Conservation (phyloP, 164 flowering plant species). For the Magnolia officinalis region DNA sequence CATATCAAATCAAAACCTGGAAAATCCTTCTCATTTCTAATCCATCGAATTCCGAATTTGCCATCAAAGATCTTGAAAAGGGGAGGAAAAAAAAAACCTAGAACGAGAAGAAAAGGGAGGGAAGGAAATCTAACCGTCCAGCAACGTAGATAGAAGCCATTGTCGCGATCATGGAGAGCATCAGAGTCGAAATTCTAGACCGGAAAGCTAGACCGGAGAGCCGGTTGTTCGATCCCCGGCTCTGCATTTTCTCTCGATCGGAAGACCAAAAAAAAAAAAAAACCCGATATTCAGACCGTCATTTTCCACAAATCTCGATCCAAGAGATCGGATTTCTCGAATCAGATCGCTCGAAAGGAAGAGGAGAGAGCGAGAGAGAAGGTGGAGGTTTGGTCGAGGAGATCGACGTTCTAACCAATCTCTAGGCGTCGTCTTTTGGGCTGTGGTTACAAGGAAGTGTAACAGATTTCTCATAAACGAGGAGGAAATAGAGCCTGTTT, state of each 20-base stretch:
- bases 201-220: conserved; percentile 43
- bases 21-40: background rate
- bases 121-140: conserved; percentile 51
- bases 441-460: conserved; percentile 1
- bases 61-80: background rate
- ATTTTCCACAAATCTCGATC: background rate
- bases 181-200: conserved; percentile 53
- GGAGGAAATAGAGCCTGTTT: background rate
- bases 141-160: conserved; percentile 85
- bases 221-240: conserved; percentile 50
- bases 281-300: conserved; percentile 9
- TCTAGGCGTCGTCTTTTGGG: background rate
- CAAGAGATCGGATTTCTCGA: background rate
- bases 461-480: background rate
- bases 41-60: background rate
- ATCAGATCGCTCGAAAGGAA: background rate
- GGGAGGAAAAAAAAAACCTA: background rate
- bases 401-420: conserved; percentile 1
- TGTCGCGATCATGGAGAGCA: conserved; percentile 74
- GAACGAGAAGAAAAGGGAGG: background rate
- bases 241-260: conserved; percentile 40
- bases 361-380: background rate
- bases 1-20: background rate
- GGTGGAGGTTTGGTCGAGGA: background rate
- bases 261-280: background rate